Conservation (phyloP, 2,329 filamentous ascomycete species). For the Cladosporium halotolerans region DNA sequence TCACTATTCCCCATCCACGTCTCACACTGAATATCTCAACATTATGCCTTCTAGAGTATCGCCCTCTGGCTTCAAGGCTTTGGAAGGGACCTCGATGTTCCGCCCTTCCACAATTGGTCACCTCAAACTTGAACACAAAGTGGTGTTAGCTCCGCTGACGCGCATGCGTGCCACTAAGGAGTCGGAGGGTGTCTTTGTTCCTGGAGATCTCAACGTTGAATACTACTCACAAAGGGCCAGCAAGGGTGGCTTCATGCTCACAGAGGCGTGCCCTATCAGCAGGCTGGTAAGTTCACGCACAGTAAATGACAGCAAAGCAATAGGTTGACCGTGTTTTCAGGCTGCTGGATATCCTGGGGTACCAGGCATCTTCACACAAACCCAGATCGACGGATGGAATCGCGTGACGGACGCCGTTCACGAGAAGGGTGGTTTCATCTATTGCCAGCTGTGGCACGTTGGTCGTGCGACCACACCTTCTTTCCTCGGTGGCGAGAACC, state of each 20-base stretch:
- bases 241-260: conserved; percentile 47
- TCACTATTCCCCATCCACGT: background rate
- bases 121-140: conserved; percentile 32
- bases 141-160: conserved; percentile 35
- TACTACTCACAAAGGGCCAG: conserved; percentile 51
- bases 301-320: conserved; percentile 40
- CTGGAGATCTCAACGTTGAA: conserved; percentile 36
- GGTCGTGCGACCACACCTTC: conserved; percentile 40
- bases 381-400: conserved; percentile 55
- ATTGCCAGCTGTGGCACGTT: conserved; percentile 54
- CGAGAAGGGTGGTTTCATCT: conserved; percentile 56
- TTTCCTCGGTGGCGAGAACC: conserved; percentile 17
- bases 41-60: conserved; percentile 15
- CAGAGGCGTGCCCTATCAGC: conserved; percentile 48
- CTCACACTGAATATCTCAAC: background rate
- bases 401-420: conserved; percentile 57
- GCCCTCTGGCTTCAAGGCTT: conserved; percentile 11
- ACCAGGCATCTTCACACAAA: conserved; percentile 51
- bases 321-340: conserved; percentile 38
- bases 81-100: conserved; percentile 27
- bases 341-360: conserved; percentile 43
- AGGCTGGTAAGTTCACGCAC: conserved; percentile 23
- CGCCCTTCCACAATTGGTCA: conserved; percentile 28
- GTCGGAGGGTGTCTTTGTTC: conserved; percentile 40
- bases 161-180: conserved; percentile 33